phyloP scores from a whole-genome alignment of 2,329 filamentous ascomycete genomes.

The Parastagonospora nodorum region DNA sequence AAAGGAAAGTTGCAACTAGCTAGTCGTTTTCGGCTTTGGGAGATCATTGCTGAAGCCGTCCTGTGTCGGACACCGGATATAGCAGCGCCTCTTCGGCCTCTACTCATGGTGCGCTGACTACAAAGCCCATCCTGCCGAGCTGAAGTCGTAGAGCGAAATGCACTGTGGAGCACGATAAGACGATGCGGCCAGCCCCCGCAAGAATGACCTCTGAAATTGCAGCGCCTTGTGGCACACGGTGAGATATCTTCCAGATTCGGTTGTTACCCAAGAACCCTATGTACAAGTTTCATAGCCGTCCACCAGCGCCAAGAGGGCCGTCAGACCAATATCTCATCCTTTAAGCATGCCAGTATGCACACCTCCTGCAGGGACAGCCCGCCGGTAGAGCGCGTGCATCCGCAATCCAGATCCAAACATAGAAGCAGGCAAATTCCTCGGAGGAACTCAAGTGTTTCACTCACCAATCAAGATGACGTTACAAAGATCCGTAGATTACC shows the following conservation, averaged over 20 bases:
- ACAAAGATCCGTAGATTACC: slow-evolving; percentile 14
- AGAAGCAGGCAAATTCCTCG: slow-evolving; percentile 5
- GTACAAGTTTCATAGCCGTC: not conserved
- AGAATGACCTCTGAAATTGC: slow-evolving; percentile 17
- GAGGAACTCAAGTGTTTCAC: not conserved
- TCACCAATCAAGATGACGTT: slow-evolving; percentile 18
- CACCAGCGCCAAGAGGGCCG: not conserved
- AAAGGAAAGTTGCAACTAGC: not conserved
- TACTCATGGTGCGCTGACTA: not conserved
- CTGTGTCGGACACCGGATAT: not conserved
- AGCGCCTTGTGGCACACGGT: slow-evolving; percentile 2
- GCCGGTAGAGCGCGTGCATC: not conserved
- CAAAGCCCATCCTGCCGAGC: too few relatives aligned
- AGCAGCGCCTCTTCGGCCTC: not conserved
- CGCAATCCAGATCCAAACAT: slow-evolving; percentile 5
- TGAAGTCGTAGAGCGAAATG: too few relatives aligned
- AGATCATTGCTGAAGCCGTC: not conserved
- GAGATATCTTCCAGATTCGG: slow-evolving; percentile 1
- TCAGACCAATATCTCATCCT: slow-evolving; percentile 1
- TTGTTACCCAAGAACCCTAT: slow-evolving; percentile 3
- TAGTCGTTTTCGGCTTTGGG: not conserved
- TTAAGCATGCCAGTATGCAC: not conserved
- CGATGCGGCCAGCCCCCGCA: slow-evolving; percentile 3
- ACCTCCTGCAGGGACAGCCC: slow-evolving; percentile 21
- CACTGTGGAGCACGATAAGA: too few relatives aligned